Evolutionary conservation across 768 basidiomycete genomes (phyloP).

Genomic region (Lyophyllum semitale): DNA sequence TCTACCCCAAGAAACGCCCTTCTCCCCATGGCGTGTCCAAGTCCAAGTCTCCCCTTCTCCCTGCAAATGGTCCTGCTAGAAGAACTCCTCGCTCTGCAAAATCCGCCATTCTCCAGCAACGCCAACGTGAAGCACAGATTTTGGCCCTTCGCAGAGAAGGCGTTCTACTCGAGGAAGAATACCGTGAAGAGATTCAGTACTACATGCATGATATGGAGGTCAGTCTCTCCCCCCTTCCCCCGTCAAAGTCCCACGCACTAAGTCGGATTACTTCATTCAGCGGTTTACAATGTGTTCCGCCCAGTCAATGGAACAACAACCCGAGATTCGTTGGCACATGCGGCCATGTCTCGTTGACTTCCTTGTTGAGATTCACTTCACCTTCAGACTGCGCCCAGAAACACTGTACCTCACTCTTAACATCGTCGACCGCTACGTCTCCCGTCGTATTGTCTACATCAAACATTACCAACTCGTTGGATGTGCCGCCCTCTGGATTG

Average conservation of each 20-base stretch:
- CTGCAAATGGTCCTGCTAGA: constrained; percentile 49
- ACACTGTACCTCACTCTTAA: constrained; percentile 98
- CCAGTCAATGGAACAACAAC: constrained; percentile 98
- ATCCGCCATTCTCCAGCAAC: constrained; percentile 59
- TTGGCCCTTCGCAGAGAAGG: constrained; percentile 71
- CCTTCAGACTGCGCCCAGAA: constrained; percentile 96
- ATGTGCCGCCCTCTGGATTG: constrained; percentile 98
- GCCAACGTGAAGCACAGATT: constrained; percentile 70
- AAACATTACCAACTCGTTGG: constrained; percentile 99
- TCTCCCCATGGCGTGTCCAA: constrained; percentile 81
- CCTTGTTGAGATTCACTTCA: constrained; percentile 97
- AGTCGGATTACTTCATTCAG: constrained; percentile 27
- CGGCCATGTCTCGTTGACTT: constrained; percentile 98
- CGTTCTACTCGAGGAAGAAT: constrained; percentile 90
- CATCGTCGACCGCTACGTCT: constrained; percentile 98
- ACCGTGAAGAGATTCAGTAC: constrained; percentile 85
- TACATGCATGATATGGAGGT: constrained; percentile 99
- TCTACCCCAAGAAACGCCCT: constrained; percentile 85
- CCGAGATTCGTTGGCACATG: constrained; percentile 99
- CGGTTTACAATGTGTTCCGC: constrained; percentile 87
- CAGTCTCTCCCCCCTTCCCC: constrained; percentile 30
- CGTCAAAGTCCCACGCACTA: constrained; percentile 15
- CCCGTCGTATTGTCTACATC: constrained; percentile 96
- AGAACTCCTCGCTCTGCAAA: constrained; percentile 71
- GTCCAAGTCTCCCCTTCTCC: constrained; percentile 56